A percentile compares a stretch with the other conserved stretches of the same genome.
These are phyloP conservation scores for Sporisorium reilianum DNA, from an alignment of 1,284 basidiomycete species.

Conservation along the genomic window DNA sequence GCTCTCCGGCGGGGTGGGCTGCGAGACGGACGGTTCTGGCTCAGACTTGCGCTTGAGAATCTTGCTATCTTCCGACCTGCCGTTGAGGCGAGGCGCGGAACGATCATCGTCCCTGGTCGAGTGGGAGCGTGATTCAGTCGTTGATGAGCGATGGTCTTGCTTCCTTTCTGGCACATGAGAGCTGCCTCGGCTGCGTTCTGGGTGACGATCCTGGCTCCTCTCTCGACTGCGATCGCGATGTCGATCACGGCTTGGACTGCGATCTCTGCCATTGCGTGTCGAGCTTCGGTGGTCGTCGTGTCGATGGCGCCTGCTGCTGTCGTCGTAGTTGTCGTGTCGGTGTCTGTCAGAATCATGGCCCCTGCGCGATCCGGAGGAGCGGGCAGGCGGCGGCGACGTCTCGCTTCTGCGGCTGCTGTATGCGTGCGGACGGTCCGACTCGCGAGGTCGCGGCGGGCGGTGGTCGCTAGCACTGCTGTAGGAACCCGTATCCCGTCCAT, in stretches of 20 bases:
- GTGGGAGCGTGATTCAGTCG: neutral
- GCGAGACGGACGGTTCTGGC: neutral
- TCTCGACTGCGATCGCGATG: conserved; percentile 10
- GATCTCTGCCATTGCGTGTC: neutral
- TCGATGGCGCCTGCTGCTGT: neutral
- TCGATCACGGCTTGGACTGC: conserved; percentile 1
- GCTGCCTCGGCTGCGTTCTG: conserved; percentile 27
- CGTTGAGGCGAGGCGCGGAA: conserved; percentile 7
- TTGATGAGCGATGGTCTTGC: neutral
- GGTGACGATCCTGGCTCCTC: too few species aligned
- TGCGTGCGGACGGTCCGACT: neutral
- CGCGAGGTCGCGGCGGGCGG: neutral
- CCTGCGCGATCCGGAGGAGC: conserved; percentile 2
- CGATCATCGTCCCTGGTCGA: neutral
- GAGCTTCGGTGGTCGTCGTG: neutral
- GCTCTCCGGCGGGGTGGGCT: neutral
- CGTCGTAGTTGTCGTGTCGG: conserved; percentile 1
- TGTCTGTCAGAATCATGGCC: conserved; percentile 4
- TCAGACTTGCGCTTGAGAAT: conserved; percentile 11
- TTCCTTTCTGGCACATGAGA: neutral
- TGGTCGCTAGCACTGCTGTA: neutral
- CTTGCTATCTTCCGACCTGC: conserved; percentile 3
- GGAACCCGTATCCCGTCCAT: neutral
- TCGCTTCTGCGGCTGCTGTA: conserved; percentile 6
- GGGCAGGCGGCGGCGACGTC: conserved; percentile 6